These are phyloP conservation scores for Trichoderma sp. DNA, from an alignment of 2,329 filamentous ascomycete species.

Conservation along the genomic window DNA sequence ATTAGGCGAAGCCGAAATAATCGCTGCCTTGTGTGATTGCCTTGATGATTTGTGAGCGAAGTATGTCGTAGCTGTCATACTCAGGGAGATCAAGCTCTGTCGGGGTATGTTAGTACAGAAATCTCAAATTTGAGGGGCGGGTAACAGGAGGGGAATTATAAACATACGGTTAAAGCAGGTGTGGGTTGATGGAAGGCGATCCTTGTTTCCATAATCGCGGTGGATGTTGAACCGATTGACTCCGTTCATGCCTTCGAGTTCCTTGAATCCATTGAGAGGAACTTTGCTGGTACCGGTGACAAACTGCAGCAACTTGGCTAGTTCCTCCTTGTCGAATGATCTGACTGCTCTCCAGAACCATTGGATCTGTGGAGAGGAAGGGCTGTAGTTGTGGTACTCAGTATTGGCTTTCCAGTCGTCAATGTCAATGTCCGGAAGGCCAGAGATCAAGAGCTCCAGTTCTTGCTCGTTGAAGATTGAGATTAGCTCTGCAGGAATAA, in stretches of 20 bases:
- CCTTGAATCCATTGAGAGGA: constrained; percentile 96
- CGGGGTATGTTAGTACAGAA: constrained; percentile 37
- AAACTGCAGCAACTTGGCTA: constrained; percentile 94
- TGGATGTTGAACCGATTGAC: constrained; percentile 98
- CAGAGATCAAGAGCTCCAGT: constrained; percentile 92
- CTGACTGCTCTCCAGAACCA: constrained; percentile 99
- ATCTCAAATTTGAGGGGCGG: background rate
- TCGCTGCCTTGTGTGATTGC: constrained; percentile 98
- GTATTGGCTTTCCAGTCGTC: constrained; percentile 99
- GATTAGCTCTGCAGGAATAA: constrained; percentile 90
- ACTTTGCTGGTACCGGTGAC: constrained; percentile 98
- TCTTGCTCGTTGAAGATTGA: constrained; percentile 99
- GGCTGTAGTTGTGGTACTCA: constrained; percentile 96
- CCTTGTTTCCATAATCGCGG: constrained; percentile 94
- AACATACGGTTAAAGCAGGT: constrained; percentile 98
- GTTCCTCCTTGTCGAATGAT: constrained; percentile 98
- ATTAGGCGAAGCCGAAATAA: constrained; percentile 93
- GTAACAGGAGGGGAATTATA: background rate
- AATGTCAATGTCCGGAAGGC: constrained; percentile 93
- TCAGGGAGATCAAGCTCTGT: constrained; percentile 95
- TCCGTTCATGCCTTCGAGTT: constrained; percentile 98
- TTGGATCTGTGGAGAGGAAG: constrained; percentile 92
- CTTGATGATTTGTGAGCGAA: constrained; percentile 85
- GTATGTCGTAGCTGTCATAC: constrained; percentile 91
- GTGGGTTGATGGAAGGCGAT: constrained; percentile 91